These are phyloP conservation scores for Dryadomyces quercus-mongolicae DNA, from an alignment of 2,329 filamentous ascomycete genomes.

Conservation along the genomic window DNA sequence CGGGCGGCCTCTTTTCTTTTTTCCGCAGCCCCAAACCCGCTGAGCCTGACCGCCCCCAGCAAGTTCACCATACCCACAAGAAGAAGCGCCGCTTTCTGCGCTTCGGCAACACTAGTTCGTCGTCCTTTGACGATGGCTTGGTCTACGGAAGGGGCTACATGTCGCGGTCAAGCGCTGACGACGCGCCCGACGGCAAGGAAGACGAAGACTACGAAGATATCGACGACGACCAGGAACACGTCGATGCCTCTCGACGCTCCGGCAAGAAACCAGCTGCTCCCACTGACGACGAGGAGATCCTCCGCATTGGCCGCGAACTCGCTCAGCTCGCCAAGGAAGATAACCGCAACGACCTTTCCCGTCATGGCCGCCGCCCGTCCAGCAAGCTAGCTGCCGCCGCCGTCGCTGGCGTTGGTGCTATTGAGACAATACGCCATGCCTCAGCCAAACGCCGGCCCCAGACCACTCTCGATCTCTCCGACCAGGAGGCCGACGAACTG, in stretches of 20 bases:
- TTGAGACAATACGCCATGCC: conserved; percentile 29
- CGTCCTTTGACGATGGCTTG: conserved; percentile 42
- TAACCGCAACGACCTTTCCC: conserved; percentile 35
- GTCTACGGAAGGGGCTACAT: conserved; percentile 41
- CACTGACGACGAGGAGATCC: conserved; percentile 43
- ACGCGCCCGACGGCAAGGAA: neutral
- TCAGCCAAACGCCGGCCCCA: conserved; percentile 19
- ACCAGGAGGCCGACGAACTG: conserved; percentile 1
- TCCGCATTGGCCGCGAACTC: conserved; percentile 41
- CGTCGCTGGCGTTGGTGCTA: conserved; percentile 25
- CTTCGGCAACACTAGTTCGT: conserved; percentile 38
- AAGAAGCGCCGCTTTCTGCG: conserved; percentile 33
- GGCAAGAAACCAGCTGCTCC: conserved; percentile 8
- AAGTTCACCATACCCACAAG: conserved; percentile 9
- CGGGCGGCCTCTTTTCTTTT: conserved; percentile 21
- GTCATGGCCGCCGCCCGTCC: conserved; percentile 25
- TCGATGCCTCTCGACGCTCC: neutral
- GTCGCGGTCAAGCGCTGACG: conserved; percentile 11
- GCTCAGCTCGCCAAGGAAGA: conserved; percentile 38
- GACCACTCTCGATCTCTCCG: neutral
- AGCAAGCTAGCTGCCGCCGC: conserved; percentile 26
- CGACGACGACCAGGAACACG: neutral
- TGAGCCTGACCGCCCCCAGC: conserved; percentile 7
- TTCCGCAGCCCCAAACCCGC: conserved; percentile 15
- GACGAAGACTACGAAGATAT: neutral